phyloP scores from a whole-genome alignment of 106 monocot genomes.

The Acorus gramineus region DNA sequence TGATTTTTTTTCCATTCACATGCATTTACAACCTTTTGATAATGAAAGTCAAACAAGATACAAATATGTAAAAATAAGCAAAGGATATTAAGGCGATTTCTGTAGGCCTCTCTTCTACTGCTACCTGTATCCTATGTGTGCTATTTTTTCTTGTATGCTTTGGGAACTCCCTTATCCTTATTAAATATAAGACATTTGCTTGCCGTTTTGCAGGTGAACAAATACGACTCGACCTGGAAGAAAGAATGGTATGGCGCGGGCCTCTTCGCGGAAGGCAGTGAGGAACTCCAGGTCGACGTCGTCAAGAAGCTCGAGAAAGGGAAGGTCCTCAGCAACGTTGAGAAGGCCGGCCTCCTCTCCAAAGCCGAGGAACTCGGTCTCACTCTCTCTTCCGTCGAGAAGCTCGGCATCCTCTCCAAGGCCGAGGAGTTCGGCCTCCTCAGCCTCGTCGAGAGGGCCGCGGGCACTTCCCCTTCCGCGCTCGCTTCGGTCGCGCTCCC shows the following conservation, averaged over 20 bases:
- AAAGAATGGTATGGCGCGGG: slow-evolving; percentile 96
- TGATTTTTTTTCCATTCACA: too few species aligned
- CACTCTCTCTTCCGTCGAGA: slow-evolving; percentile 70
- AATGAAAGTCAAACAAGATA: too few species aligned
- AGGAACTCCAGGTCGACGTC: slow-evolving; percentile 66
- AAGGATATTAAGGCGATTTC: too few species aligned
- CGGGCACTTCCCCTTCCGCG: slow-evolving; percentile 45
- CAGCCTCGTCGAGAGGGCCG: slow-evolving; percentile 15
- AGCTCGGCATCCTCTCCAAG: slow-evolving; percentile 70
- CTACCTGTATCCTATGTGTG: too few species aligned
- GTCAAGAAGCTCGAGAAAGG: slow-evolving; percentile 75
- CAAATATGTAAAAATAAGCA: too few species aligned
- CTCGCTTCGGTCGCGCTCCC: slow-evolving; percentile 82
- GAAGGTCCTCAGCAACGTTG: slow-evolving; percentile 79
- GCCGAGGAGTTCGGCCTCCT: slow-evolving; percentile 80
- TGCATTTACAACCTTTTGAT: too few species aligned
- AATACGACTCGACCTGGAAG: slow-evolving; percentile 61
- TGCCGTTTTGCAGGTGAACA: slow-evolving; percentile 44
- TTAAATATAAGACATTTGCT: too few species aligned
- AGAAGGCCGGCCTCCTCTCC: slow-evolving; percentile 72
- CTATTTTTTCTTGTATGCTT: too few species aligned
- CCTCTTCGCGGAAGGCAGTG: slow-evolving; percentile 60
- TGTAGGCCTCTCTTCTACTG: too few species aligned
- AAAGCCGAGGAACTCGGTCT: slow-evolving; percentile 72
- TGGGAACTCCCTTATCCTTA: too few species aligned